phyloP scores from a whole-genome alignment of 2,329 filamentous ascomycete species.

The Hymenoscyphus linearis region DNA sequence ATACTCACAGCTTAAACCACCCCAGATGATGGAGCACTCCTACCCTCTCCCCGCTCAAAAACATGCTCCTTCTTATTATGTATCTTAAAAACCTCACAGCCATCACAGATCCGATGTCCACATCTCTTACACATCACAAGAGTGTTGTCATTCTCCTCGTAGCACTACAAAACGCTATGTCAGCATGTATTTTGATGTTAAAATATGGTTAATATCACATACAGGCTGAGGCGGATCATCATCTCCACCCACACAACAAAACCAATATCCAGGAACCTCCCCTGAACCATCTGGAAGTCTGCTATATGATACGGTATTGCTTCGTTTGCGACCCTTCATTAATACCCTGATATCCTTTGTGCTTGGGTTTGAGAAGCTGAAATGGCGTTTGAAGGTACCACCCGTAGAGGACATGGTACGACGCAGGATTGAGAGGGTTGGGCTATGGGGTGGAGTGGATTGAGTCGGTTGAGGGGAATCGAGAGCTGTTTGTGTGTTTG shows the following conservation, averaged over 20 bases:
- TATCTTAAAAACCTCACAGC: neutral
- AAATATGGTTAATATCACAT: neutral
- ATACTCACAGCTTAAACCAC: neutral
- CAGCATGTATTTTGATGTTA: neutral
- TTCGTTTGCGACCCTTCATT: neutral
- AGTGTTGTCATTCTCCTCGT: slow-evolving; percentile 1
- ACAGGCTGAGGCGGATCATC: neutral
- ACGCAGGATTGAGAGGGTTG: neutral
- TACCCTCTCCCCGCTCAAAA: neutral
- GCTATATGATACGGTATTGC: neutral
- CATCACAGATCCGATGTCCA: slow-evolving; percentile 5
- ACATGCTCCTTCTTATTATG: neutral
- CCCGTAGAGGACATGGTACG: neutral
- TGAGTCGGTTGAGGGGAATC: too few species aligned
- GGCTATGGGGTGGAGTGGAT: neutral
- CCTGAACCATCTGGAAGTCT: neutral
- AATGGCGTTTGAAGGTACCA: neutral
- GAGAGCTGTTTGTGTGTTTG: neutral
- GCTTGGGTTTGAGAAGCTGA: neutral
- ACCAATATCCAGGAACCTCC: neutral
- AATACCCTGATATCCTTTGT: neutral
- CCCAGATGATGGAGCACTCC: neutral
- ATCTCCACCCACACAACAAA: slow-evolving; percentile 1
- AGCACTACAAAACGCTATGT: neutral
- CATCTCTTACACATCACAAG: neutral